A percentile compares a stretch with the other conserved stretches of the same genome.
Conservation (phyloP, 78 protist genomes). For the Cyanophora paradoxa region DNA sequence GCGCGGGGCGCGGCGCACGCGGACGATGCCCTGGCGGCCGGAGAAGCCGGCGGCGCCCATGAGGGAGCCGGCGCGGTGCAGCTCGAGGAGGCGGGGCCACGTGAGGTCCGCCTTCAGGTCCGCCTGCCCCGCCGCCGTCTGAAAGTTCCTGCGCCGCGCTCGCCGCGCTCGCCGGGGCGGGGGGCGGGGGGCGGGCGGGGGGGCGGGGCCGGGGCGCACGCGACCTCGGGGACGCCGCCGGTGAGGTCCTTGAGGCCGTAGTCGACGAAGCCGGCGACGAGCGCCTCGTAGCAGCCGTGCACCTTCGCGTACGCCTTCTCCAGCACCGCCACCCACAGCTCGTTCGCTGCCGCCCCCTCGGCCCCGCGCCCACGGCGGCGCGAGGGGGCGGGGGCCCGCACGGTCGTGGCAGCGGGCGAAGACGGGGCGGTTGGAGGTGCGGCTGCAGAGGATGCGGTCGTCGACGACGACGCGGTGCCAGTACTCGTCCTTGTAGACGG, state of each 20-base stretch:
- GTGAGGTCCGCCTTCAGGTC: no score
- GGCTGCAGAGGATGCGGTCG: conserved; percentile 1
- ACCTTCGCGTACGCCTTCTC: conserved; percentile 73
- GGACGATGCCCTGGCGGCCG: no score
- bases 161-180: no score
- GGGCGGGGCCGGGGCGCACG: neutral
- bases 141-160: no score
- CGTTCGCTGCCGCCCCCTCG: conserved; percentile 18
- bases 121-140: no score
- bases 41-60: no score
- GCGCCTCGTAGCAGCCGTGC: conserved; percentile 30
- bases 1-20: no score
- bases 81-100: no score
- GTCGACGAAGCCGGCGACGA: conserved; percentile 6
- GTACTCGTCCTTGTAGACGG: neutral
- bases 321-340: conserved; percentile 40
- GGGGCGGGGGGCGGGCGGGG: no score
- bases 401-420: neutral
- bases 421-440: no score
- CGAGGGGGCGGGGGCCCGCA: neutral
- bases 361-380: neutral
- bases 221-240: conserved; percentile 7
- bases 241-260: conserved; percentile 23
- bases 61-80: no score
- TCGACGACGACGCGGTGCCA: neutral